Percentiles rank a stretch among this genome's conserved stretches.
Conservation (phyloP, 177 flowering plant species). For the Vitis hybrid region DNA sequence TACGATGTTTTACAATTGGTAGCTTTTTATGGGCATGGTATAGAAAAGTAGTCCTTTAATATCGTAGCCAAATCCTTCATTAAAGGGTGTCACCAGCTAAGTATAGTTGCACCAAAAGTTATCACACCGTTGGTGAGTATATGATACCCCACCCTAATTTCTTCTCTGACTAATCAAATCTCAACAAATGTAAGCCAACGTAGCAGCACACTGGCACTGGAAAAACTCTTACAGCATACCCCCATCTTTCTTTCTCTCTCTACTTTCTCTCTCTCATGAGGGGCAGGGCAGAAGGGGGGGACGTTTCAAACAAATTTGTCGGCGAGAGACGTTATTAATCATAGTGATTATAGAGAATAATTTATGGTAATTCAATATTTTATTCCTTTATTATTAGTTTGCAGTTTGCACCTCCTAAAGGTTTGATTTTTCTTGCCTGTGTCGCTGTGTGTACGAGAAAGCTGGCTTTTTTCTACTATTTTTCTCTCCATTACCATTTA, state of each 20-base stretch:
- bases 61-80: no score
- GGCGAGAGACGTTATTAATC: conserved; percentile 40
- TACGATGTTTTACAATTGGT: no score
- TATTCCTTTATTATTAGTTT: conserved; percentile 1
- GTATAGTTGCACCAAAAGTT: background rate
- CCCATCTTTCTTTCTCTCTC: background rate
- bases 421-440: background rate
- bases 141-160: background rate
- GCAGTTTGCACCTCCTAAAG: conserved; percentile 5
- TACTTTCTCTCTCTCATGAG: conserved; percentile 10
- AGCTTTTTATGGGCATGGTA: no score
- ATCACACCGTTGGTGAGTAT: background rate
- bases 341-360: conserved; percentile 10
- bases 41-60: no score
- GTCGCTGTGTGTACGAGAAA: conserved; percentile 4
- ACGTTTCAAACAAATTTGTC: conserved; percentile 36
- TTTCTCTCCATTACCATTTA: conserved; percentile 9
- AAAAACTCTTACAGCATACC: background rate
- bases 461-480: conserved; percentile 20
- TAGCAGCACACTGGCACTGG: background rate
- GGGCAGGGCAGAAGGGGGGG: conserved; percentile 14
- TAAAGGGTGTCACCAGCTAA: background rate
- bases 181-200: conserved; percentile 11
- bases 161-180: background rate
- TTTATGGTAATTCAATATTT: conserved; percentile 15